Base-by-base conservation (phyloP, 192 early-diverging fungal species). In the Oehlia diaphana region DNA sequence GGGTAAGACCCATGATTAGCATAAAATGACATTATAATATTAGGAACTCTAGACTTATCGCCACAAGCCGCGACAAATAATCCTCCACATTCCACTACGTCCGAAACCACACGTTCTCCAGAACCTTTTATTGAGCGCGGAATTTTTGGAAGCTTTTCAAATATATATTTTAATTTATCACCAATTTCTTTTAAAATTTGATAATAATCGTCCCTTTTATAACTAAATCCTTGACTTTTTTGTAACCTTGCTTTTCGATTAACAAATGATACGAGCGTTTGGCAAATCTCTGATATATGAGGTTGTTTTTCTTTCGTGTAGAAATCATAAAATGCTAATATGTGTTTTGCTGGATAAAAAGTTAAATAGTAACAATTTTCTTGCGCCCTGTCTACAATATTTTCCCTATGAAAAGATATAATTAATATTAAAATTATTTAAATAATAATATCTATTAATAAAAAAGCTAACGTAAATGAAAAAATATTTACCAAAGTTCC, bases 11-110 rank as follows among this genome's bases (percentile, higher is more conserved):
- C 69, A 50, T 80, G 67, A 8, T 79, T 80, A 9, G 50, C 58
- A 44, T 80, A 80, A 28, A 80, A 39, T 21, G 70, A 72, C 74
- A 80, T 76, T 9, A 80, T 73, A 63, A 80, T 80, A 33, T 80
- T 80, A 23, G 79, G 79, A 16, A 80, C 79, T n/a, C 53, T n/a
- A 31, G 19, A 64, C n/a, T 77, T 80, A 49, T 80, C 72, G 53
- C 39, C 44, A 16, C 79, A 80, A 13, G 79, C 72, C 0, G 69
- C 79, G 16, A 80, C 79, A 80, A 80, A 72, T 66, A 80, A 63
- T 23, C 42, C 28, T 65, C 79, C 79, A 23, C 72, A 12, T 16
- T 9, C 21, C 9, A 72, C 69, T 33, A 73, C 42, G 50, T 64
- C 68, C 12, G 79, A 80, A 26, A 75, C n/a, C 8, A 74, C 44